A percentile compares a stretch with the other conserved stretches of the same genome.
These are phyloP conservation scores for Cercospora sesami DNA, from an alignment of 2,329 filamentous ascomycete species.

Conservation along the genomic window DNA sequence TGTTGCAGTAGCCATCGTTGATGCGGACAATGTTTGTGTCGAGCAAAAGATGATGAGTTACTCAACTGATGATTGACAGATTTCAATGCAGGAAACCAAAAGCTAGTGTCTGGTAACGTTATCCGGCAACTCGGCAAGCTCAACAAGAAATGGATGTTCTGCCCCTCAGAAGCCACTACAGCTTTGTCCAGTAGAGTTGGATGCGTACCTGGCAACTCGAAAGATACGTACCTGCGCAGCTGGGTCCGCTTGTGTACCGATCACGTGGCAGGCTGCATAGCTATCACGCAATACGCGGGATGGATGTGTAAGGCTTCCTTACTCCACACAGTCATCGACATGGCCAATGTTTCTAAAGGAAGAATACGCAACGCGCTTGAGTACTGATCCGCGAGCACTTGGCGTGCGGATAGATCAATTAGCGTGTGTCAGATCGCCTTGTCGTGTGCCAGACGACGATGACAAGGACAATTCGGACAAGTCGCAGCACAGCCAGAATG, in stretches of 20 bases:
- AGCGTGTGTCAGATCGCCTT: no score
- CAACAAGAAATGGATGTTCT: neutral
- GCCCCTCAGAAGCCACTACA: conserved; percentile 7
- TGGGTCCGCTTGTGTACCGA: neutral
- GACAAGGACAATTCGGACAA: no score
- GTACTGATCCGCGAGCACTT: neutral
- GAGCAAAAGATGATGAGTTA: no score
- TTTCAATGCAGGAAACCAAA: neutral
- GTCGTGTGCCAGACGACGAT: no score
- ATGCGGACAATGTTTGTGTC: neutral
- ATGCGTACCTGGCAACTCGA: conserved; percentile 7
- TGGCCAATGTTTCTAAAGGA: neutral
- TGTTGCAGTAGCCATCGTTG: conserved; percentile 27
- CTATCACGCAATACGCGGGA: conserved; percentile 21
- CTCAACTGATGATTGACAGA: neutral
- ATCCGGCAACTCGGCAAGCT: conserved; percentile 12
- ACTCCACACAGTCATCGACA: neutral
- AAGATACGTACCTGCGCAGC: conserved; percentile 8
- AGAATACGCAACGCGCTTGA: neutral
- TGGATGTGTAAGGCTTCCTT: conserved; percentile 5
- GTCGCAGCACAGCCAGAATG: no score
- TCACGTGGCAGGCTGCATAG: conserved; percentile 15
- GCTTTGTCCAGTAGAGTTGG: conserved; percentile 13
- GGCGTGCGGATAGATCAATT: neutral
- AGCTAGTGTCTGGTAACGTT: neutral